A percentile compares a stretch with the other conserved stretches of the same genome.
These are phyloP conservation scores for Stagonosporopsis cucurbitacearum DNA, from an alignment of 2,329 filamentous ascomycete genomes.

Conservation along the genomic window DNA sequence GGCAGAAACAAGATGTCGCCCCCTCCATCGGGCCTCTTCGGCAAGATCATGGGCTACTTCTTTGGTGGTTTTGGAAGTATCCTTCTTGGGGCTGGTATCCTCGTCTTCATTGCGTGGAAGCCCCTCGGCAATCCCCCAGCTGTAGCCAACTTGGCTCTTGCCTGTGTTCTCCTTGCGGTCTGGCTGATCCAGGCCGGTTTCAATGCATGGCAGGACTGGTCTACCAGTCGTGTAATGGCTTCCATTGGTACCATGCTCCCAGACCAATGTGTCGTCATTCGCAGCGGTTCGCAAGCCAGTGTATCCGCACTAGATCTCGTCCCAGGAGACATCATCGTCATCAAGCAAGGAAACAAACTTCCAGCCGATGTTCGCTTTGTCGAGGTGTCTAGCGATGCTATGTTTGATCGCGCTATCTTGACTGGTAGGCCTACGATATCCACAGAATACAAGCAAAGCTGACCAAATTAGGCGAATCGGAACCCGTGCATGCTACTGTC, in stretches of 20 bases:
- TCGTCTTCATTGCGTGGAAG: constrained; percentile 80
- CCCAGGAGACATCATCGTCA: constrained; percentile 71
- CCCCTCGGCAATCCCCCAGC: constrained; percentile 76
- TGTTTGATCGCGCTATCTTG: constrained; percentile 75
- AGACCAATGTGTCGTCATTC: constrained; percentile 70
- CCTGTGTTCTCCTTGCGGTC: constrained; percentile 73
- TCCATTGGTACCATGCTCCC: constrained; percentile 84
- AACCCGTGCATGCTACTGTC: constrained; percentile 67
- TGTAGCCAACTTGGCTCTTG: constrained; percentile 72
- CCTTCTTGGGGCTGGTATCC: constrained; percentile 69
- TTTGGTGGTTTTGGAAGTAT: constrained; percentile 80
- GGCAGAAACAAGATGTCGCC: constrained; percentile 72
- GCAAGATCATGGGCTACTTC: constrained; percentile 70
- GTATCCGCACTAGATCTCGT: constrained; percentile 68
- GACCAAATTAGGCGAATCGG: constrained; percentile 63
- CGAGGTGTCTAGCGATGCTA: constrained; percentile 71
- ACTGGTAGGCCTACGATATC: constrained; percentile 57
- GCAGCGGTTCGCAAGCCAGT: constrained; percentile 61
- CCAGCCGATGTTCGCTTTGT: constrained; percentile 76
- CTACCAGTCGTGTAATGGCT: constrained; percentile 76
- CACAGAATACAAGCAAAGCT: background rate
- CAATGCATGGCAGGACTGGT: constrained; percentile 74
- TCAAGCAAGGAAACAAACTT: constrained; percentile 75
- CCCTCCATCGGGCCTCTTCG: constrained; percentile 66
- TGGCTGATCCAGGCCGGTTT: constrained; percentile 64